phyloP scores from a whole-genome alignment of 805 yeast species.

The Saccharomycopsis sp. region DNA sequence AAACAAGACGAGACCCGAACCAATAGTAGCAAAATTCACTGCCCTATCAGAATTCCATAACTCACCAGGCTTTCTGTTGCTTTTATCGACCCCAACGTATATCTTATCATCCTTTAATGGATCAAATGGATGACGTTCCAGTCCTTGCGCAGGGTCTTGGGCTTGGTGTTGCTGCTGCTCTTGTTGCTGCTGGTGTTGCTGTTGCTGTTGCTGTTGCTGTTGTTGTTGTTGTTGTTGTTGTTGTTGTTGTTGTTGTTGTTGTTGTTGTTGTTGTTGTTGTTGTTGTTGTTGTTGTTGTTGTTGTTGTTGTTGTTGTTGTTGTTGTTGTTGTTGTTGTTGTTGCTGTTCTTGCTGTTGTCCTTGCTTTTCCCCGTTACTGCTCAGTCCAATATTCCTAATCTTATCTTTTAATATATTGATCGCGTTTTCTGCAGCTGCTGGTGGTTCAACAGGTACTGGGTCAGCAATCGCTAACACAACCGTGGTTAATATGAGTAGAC shows the following conservation, averaged over 20 bases:
- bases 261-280: not conserved
- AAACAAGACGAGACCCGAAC: conserved; percentile 4
- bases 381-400: too few species aligned
- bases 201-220: not conserved
- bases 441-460: too few species aligned
- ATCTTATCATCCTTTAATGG: too few species aligned
- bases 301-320: not conserved
- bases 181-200: not conserved
- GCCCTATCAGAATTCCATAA: conserved; percentile 3
- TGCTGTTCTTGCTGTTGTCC: not conserved
- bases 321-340: not conserved
- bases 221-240: not conserved
- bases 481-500: too few species aligned
- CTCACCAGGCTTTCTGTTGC: not conserved
- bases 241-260: not conserved
- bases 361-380: too few species aligned
- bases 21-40: conserved; percentile 7
- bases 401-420: too few species aligned
- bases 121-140: not conserved
- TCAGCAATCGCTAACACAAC: too few species aligned
- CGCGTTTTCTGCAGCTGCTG: too few species aligned
- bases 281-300: not conserved
- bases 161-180: not conserved
- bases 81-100: too few species aligned
- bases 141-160: not conserved